These are phyloP conservation scores for Penicillium coffeae DNA, from an alignment of 495 filamentous ascomycete genomes.

Conservation along the genomic window DNA sequence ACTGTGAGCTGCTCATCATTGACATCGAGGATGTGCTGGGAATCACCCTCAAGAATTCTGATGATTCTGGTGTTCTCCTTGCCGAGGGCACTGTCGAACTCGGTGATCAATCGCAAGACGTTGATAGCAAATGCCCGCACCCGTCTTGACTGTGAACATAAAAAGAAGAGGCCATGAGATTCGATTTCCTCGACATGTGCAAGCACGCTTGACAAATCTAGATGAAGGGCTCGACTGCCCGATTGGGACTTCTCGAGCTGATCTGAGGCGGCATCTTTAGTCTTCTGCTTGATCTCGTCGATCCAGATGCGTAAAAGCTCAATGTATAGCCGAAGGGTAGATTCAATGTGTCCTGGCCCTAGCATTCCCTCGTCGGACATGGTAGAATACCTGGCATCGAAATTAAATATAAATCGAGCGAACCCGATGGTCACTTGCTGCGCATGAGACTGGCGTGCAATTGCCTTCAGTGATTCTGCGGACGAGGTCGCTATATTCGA, in stretches of 20 bases:
- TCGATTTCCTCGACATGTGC: constrained; percentile 96
- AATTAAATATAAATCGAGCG: constrained; percentile 94
- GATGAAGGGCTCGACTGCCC: constrained; percentile 61
- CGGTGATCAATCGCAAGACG: constrained; percentile 84
- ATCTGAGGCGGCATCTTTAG: constrained; percentile 65
- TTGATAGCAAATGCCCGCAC: constrained; percentile 89
- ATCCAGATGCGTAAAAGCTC: constrained; percentile 95
- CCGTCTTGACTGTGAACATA: constrained; percentile 88
- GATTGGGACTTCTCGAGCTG: constrained; percentile 51
- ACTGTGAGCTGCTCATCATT: constrained; percentile 91
- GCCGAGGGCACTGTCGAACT: constrained; percentile 86
- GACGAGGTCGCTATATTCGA: constrained; percentile 89
- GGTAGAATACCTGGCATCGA: constrained; percentile 93
- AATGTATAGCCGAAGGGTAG: constrained; percentile 85
- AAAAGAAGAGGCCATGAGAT: constrained; percentile 95
- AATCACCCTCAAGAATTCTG: constrained; percentile 85
- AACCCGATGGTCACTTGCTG: constrained; percentile 97
- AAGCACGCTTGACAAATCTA: constrained; percentile 82
- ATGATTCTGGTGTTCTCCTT: constrained; percentile 80
- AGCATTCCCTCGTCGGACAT: constrained; percentile 99
- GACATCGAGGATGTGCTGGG: constrained; percentile 81
- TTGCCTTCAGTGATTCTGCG: constrained; percentile 87
- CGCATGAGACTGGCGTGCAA: constrained; percentile 87
- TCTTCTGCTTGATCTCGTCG: constrained; percentile 87
- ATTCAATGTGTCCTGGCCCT: constrained; percentile 91